These are phyloP conservation scores for Trypanosoma scelopori DNA, from an alignment of 208 protist species.

Conservation along the genomic window DNA sequence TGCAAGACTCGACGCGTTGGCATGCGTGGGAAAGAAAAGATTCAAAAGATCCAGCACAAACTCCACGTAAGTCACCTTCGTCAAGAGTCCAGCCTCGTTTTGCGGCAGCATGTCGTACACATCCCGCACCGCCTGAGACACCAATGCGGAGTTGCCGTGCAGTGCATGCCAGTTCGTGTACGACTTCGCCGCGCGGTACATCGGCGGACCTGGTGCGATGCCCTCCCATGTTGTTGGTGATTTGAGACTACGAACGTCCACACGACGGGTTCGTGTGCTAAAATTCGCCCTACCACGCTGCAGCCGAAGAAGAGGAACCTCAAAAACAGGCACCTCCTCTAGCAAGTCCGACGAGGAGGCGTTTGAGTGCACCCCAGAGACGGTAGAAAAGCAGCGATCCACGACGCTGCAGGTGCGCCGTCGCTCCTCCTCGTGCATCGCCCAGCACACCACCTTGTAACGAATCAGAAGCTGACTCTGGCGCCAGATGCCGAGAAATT, in stretches of 20 bases:
- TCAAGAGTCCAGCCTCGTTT: constrained; percentile 51
- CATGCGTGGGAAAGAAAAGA: constrained; percentile 78
- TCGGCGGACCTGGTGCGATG: constrained; percentile 41
- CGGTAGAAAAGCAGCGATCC: constrained; percentile 1
- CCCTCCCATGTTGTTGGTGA: constrained; percentile 63
- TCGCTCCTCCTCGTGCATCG: constrained; percentile 67
- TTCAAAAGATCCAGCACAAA: constrained; percentile 80
- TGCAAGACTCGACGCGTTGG: constrained; percentile 44
- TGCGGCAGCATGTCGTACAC: constrained; percentile 61
- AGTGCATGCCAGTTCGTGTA: constrained; percentile 56
- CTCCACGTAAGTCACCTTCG: constrained; percentile 61
- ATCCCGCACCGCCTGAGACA: constrained; percentile 64
- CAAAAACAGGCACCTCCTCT: constrained; percentile 47
- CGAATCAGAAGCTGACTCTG: constrained; percentile 78
- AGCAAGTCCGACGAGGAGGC: background rate
- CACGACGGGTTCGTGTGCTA: background rate
- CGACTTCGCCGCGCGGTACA: constrained; percentile 31
- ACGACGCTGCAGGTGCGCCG: constrained; percentile 22
- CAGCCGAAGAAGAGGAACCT: constrained; percentile 53
- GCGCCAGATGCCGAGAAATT: constrained; percentile 68
- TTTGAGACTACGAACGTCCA: constrained; percentile 34
- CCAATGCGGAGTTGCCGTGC: constrained; percentile 40
- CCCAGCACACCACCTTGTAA: constrained; percentile 78
- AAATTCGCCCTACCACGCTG: constrained; percentile 30
- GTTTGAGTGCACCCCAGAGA: background rate